Conservation (phyloP, 495 filamentous ascomycete species). For the Penicillium antarcticum region DNA sequence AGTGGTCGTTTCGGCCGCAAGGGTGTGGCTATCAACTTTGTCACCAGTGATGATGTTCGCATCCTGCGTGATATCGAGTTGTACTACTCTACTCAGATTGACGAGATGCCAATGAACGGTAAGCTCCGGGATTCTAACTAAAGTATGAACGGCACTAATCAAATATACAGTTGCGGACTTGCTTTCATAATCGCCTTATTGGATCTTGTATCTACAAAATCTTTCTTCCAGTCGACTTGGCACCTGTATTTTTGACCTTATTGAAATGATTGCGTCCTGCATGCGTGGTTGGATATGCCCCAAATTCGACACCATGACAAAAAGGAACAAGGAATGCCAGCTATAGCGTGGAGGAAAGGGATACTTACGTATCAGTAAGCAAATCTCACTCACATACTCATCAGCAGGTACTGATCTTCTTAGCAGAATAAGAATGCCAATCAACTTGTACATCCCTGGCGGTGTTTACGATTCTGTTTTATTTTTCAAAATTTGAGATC, state of each 20-base stretch:
- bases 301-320: not conserved
- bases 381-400: not conserved
- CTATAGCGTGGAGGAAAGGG: conserved; percentile 39
- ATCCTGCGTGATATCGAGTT: conserved; percentile 97
- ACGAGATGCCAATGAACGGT: conserved; percentile 99
- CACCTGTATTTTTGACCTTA: not conserved
- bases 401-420: not conserved
- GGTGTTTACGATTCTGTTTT: conserved; percentile 13
- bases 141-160: conserved; percentile 7
- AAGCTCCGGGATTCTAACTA: conserved; percentile 5
- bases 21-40: conserved; percentile 99
- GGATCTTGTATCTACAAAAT: not conserved
- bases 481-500: conserved; percentile 8
- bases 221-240: conserved; percentile 8
- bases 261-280: not conserved
- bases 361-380: conserved; percentile 25
- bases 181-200: conserved; percentile 32
- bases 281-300: not conserved
- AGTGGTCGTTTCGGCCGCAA: conserved; percentile 95
- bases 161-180: conserved; percentile 40
- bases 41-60: conserved; percentile 94
- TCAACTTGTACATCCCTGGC: conserved; percentile 4
- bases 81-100: conserved; percentile 97
- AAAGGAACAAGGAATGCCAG: conserved; percentile 9
- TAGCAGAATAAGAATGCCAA: conserved; percentile 15